Base-by-base conservation (phyloP, 768 basidiomycete genomes). In the Megacollybia marginata region DNA sequence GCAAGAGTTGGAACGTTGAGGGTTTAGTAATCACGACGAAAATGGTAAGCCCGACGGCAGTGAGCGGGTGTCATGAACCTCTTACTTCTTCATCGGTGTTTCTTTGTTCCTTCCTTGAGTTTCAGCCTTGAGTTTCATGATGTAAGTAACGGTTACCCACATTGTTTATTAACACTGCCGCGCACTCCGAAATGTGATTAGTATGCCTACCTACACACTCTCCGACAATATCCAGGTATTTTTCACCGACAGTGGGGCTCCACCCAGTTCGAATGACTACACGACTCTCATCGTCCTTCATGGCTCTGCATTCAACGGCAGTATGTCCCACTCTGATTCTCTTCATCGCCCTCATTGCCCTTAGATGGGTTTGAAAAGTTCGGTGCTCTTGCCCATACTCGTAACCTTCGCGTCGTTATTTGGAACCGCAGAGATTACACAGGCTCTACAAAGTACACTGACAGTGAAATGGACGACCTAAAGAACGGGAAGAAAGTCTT, bases 381-480 rank as follows among this genome's bases (percentile, higher is more conserved):
- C 1, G 54, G 52, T 42, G 19, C 33, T 8, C 33, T 44, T 18
- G 54, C 56, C 1, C 52, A 52, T 20, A 16, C 46, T 3, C 34
- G 52, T 13, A 59, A 61, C 36, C 42, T 63, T 11, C 55, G 62
- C 5, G 38, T 58, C 10, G 50, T 63, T 5, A 11, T 55, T 43
- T 44, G 55, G 12, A 61, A 62, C 47, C 55, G 62, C 2, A 46
- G 62, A 43, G 57, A 57, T 33, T 63, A 63, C 44, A 38, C 51
- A 11, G 59, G 58, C 5, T 56, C 59, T 4, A 57, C 62, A 2
- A 44, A 49, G 33, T 62, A 59, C 48, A 52, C 54, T 16, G 48
- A 57, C 40, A 46, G 35, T 10, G 62, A 62, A 28, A 35, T 60
- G 4, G 54, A 52, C 2, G 56, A 57, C 8, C 47, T 63, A 9